A percentile compares a stretch with the other conserved stretches of the same genome.
phyloP scores from a whole-genome alignment of 192 early-diverging fungal species.

The Funneliformis geosporum region DNA sequence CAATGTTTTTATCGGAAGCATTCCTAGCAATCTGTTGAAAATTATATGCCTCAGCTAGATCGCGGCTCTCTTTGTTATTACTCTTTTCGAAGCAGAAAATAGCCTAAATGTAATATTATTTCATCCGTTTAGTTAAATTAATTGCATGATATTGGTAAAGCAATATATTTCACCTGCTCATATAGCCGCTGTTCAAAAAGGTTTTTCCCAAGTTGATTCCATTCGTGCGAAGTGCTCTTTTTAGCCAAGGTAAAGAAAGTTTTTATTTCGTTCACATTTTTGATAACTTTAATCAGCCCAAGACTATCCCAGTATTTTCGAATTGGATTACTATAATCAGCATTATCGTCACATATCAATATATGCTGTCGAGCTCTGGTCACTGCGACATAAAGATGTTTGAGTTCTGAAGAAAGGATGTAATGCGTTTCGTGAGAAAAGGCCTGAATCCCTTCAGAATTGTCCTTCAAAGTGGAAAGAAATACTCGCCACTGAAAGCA shows the following conservation, averaged over 20 bases:
- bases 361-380: slow-evolving; percentile 14
- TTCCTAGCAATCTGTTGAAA: background rate
- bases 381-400: slow-evolving; percentile 19
- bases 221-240: background rate
- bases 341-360: background rate
- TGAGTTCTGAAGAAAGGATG: slow-evolving; percentile 15
- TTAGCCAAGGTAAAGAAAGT: background rate
- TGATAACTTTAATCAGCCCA: background rate
- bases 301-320: background rate
- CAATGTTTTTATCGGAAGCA: background rate
- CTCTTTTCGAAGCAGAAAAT: slow-evolving; percentile 4
- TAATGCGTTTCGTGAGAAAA: background rate
- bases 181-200: slow-evolving; percentile 1
- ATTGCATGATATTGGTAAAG: background rate
- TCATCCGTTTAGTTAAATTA: background rate
- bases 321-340: background rate
- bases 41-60: slow-evolving; percentile 7
- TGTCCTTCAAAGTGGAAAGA: background rate
- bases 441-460: background rate
- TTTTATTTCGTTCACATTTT: background rate
- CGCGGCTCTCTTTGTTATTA: background rate
- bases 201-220: background rate
- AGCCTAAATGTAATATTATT: slow-evolving; percentile 2
- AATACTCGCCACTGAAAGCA: background rate
- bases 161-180: background rate